Evolutionary conservation across 257 asterid species (phyloP).

Genomic region (Linaria vulgaris): DNA sequence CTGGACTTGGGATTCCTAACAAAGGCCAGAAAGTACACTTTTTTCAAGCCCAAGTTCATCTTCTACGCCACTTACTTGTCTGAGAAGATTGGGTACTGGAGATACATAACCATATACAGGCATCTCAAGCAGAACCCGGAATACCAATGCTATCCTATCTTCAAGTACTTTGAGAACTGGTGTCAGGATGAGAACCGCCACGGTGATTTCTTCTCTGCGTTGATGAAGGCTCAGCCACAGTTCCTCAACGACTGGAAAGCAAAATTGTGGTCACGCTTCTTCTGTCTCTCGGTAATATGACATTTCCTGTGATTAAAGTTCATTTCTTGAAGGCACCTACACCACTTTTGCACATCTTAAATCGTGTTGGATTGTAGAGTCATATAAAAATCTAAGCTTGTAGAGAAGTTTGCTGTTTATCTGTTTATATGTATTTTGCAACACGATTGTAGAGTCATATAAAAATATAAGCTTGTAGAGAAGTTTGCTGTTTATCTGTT

Average conservation of each 20-base stretch:
- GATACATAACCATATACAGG: slow-evolving; percentile 94
- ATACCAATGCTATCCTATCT: slow-evolving; percentile 90
- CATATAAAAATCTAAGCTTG: too few species aligned
- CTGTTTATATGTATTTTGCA: too few species aligned
- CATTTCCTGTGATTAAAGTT: slow-evolving; percentile 37
- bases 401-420: too few species aligned
- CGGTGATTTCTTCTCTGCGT: slow-evolving; percentile 98
- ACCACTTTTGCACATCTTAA: neutral
- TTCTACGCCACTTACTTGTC: slow-evolving; percentile 60
- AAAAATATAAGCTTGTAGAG: too few species aligned
- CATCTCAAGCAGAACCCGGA: slow-evolving; percentile 93
- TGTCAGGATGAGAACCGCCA: slow-evolving; percentile 99
- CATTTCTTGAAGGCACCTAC: neutral
- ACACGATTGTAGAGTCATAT: too few species aligned
- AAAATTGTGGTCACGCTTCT: slow-evolving; percentile 95
- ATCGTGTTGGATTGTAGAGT: neutral
- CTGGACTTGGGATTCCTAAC: slow-evolving; percentile 95
- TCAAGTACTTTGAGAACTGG: slow-evolving; percentile 99
- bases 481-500: too few species aligned
- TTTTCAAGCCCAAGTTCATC: slow-evolving; percentile 98
- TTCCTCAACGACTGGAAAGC: slow-evolving; percentile 99
- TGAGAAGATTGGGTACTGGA: slow-evolving; percentile 96
- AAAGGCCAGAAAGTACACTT: slow-evolving; percentile 94
- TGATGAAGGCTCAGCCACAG: slow-evolving; percentile 99
- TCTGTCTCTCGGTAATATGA: slow-evolving; percentile 82